Base-by-base conservation (phyloP, 148 eudicot species). In the Fagopyrum tataricum region DNA sequence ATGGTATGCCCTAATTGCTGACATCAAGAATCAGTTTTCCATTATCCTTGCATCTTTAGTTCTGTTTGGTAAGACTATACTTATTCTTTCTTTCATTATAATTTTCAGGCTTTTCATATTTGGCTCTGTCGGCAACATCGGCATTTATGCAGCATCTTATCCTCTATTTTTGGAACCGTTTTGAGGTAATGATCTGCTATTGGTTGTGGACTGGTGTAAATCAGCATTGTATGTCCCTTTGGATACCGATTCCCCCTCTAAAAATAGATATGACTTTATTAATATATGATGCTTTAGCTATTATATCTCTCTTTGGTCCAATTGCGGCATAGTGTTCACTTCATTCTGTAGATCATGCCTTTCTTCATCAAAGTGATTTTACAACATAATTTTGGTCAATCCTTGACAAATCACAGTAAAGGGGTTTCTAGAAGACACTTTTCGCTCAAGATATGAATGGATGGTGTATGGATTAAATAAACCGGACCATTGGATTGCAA, bases 81-180 rank as follows among this genome's bases (percentile, higher is more conserved):
- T 2, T 8, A 26, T 13, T 40, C 77, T 52, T 59, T 37, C 69
- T 6, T 14, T 64, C 20, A 18, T 67, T 37, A 40, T 40, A 40
- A 23, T 24, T 77, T 67, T 75, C 80, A 91, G 98, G 98, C 68
- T 94, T 94, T 81, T 91, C 98, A 7, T 94, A 91, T 82, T 79
- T 94, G 84, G 98, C 97, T 75, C 84, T 94, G 41, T 89, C 93
- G 49, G 88, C 98, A n/a, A 85, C 97, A 62, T 97, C 97, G 46
- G 93, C 97, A 75, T 94, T 89, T 85, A 89, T 94, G 98, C 89
- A 87, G 81, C 98, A 94, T 76, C 97, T 94, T 66, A 90, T 94
- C 78, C 85, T 94, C 68, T 94, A 94, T 77, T 94, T 94, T 74
- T 94, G 98, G 98, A 94, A 94, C 78, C 87, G 90, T 24, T 94